A percentile compares a stretch with the other conserved stretches of the same genome.
Evolutionary conservation across 2,329 filamentous ascomycete genomes (phyloP).

Genomic region (Parastagonospora nodorum): DNA sequence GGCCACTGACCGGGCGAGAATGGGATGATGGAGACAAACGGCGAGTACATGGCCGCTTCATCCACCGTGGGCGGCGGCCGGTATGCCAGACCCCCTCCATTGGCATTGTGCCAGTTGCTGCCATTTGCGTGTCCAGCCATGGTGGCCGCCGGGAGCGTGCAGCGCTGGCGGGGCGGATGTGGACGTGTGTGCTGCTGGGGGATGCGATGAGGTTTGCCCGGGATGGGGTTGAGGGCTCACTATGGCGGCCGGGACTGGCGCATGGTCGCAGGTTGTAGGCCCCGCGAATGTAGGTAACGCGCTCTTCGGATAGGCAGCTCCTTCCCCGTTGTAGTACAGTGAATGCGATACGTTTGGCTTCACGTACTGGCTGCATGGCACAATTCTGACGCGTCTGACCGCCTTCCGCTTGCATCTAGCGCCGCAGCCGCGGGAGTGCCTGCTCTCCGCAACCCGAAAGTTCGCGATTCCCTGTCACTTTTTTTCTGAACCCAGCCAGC

Average conservation of each 20-base stretch:
- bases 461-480: constrained; percentile 24
- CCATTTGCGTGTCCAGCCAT: constrained; percentile 31
- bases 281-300: constrained; percentile 9
- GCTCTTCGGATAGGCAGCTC: background rate
- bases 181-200: background rate
- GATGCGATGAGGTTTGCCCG: background rate
- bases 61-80: constrained; percentile 61
- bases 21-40: constrained; percentile 78
- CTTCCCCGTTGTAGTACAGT: background rate
- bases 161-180: background rate
- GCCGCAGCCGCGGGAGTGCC: constrained; percentile 15
- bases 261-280: constrained; percentile 17
- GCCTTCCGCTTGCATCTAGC: constrained; percentile 27
- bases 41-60: constrained; percentile 81
- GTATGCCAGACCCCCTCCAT: constrained; percentile 41
- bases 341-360: background rate
- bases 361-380: background rate
- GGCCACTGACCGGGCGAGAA: constrained; percentile 70
- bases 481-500: constrained; percentile 11
- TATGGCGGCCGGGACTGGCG: constrained; percentile 16
- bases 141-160: constrained; percentile 1
- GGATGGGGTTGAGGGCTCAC: constrained; percentile 1
- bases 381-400: constrained; percentile 34
- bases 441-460: constrained; percentile 17
- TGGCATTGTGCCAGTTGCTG: constrained; percentile 38